Percentiles rank a stretch among this genome's conserved stretches.
Evolutionary conservation across 1,284 basidiomycete genomes (phyloP).

Genomic region (Chondrostereum purpureum): DNA sequence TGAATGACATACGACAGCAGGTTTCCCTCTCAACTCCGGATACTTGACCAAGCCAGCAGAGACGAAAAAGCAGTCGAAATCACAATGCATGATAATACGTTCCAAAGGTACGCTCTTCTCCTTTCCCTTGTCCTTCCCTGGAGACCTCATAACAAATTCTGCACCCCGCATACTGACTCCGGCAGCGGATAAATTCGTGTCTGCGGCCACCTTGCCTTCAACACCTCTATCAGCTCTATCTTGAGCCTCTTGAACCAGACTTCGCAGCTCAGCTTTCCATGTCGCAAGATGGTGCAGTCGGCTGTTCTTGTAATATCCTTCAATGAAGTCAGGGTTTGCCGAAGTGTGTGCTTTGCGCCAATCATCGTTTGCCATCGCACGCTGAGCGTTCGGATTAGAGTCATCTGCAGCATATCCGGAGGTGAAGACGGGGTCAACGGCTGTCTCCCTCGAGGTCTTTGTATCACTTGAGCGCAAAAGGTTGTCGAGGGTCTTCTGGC

Average conservation of each 20-base stretch:
- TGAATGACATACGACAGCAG: constrained; percentile 93
- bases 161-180: constrained; percentile 57
- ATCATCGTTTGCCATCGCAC: constrained; percentile 70
- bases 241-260: constrained; percentile 76
- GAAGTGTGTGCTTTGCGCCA: constrained; percentile 90
- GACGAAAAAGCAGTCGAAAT: constrained; percentile 98
- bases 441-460: constrained; percentile 34
- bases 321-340: constrained; percentile 79
- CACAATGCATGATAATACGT: constrained; percentile 85
- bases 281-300: constrained; percentile 87
- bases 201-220: constrained; percentile 11
- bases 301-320: constrained; percentile 87
- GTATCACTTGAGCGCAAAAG: constrained; percentile 8
- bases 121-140: constrained; percentile 45
- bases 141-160: constrained; percentile 40
- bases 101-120: constrained; percentile 31
- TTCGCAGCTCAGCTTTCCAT: constrained; percentile 88
- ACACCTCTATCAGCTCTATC: constrained; percentile 51
- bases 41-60: constrained; percentile 77
- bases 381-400: constrained; percentile 67
- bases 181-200: constrained; percentile 17
- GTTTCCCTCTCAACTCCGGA: constrained; percentile 77
- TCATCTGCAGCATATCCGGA: constrained; percentile 58
- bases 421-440: constrained; percentile 34
- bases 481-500: constrained; percentile 28